phyloP scores from a whole-genome alignment of 1,139 yeast species.

The Kodamaea fungicola region DNA sequence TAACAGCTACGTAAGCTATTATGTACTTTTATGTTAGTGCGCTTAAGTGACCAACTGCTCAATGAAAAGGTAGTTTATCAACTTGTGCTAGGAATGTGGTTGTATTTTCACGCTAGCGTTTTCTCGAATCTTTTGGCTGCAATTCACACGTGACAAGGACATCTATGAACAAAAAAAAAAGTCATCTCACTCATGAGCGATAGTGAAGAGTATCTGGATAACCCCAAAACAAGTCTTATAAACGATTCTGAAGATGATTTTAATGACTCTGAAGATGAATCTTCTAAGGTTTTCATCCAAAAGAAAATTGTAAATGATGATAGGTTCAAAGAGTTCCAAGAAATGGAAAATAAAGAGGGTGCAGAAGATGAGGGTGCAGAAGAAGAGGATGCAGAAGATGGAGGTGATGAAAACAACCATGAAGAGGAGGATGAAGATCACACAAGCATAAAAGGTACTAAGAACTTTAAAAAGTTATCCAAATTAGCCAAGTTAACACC shows the following conservation, averaged over 20 bases:
- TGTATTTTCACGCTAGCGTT: background rate
- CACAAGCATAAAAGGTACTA: slow-evolving; percentile 4
- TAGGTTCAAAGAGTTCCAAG: slow-evolving; percentile 9
- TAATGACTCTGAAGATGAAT: slow-evolving; percentile 18
- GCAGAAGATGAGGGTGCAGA: slow-evolving; percentile 16
- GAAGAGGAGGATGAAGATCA: slow-evolving; percentile 14
- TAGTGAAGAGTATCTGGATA: too few species aligned
- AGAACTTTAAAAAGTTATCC: slow-evolving; percentile 26
- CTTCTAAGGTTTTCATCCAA: slow-evolving; percentile 11
- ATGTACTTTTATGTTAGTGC: background rate
- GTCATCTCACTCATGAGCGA: too few species aligned
- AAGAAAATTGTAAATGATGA: slow-evolving; percentile 9
- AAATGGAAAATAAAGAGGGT: slow-evolving; percentile 14
- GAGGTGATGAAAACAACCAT: slow-evolving; percentile 13
- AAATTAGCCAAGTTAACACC: slow-evolving; percentile 43
- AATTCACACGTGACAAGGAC: background rate
- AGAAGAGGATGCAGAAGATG: slow-evolving; percentile 2
- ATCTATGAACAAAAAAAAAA: background rate
- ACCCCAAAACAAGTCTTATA: too few species aligned
- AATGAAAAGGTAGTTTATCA: too few species aligned
- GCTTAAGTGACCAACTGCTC: background rate
- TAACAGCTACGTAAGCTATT: too few species aligned
- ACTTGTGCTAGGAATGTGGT: too few species aligned
- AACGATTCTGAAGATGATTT: slow-evolving; percentile 10
- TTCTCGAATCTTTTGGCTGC: background rate